Percentiles rank a stretch among this genome's conserved stretches.
Conservation (phyloP, 306 rosid species). For the Lathyrus tuberosus region DNA sequence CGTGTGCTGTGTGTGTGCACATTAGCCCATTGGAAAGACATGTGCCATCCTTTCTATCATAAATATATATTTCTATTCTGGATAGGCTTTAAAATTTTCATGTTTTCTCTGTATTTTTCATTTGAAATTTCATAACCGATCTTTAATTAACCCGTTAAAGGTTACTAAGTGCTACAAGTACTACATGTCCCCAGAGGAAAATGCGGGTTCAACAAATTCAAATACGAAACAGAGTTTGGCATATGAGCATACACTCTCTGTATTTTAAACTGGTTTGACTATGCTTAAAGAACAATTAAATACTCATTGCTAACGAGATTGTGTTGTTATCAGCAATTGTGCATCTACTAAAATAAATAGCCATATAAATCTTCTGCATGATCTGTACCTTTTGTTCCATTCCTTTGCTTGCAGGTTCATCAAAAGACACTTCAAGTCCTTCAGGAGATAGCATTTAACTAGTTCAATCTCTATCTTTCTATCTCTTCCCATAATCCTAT, state of each 20-base stretch:
- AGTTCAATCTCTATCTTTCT: slow-evolving; percentile 1
- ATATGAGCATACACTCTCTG: neutral
- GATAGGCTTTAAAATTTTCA: neutral
- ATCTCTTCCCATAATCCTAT: neutral
- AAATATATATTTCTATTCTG: slow-evolving; percentile 15
- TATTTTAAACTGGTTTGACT: neutral
- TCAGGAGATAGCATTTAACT: slow-evolving; percentile 80
- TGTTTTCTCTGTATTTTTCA: slow-evolving; percentile 18
- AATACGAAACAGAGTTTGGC: neutral
- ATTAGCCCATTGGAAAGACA: slow-evolving; percentile 14
- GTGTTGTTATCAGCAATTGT: neutral
- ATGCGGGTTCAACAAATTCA: neutral
- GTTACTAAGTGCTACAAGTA: neutral
- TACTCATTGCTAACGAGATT: neutral
- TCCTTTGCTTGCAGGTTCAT: slow-evolving; percentile 71
- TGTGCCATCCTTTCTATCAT: neutral
- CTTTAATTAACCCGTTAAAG: slow-evolving; percentile 9
- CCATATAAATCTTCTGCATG: slow-evolving; percentile 21
- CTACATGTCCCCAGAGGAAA: no score
- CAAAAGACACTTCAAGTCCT: slow-evolving; percentile 84
- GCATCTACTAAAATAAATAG: slow-evolving; percentile 12
- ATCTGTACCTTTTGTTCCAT: slow-evolving; percentile 32
- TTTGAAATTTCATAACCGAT: slow-evolving; percentile 24
- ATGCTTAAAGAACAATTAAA: no score
- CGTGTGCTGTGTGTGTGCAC: slow-evolving; percentile 7